Base-by-base conservation (phyloP, 371 early-diverging fungal genomes). In the Parasitella parasitica region DNA sequence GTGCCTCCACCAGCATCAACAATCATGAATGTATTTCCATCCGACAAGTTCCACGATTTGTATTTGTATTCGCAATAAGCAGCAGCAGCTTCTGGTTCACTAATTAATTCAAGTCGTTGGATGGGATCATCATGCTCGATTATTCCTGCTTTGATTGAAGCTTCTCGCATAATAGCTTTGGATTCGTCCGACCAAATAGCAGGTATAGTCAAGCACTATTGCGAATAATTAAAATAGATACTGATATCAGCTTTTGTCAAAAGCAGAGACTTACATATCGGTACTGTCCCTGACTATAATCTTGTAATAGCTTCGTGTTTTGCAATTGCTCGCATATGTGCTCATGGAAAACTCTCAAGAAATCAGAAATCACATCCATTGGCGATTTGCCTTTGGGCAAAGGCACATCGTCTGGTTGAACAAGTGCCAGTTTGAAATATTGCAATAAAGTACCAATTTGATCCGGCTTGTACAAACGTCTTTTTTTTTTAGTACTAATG, bases 361-460 rank as follows among this genome's bases (percentile, higher is more conserved):
- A 86, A 50, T 84, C 84, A 6, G 81, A 76, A 53, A 86, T 84
- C 18, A 81, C 83, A n/a, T 68, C 67, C 12, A 82, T 77, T 20
- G 79, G 73, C 22, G 77, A 81, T 22, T 83, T 70, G 18, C 73
- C 69, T 48, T 71, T 63, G 18, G 83, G 84, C 16, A 86, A 62
- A 39, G 85, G 80, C n/a, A 46, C 38, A 37, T 58, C 56, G 12
- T 57, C 56, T 35, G 48, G 35, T 38, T 49, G 52, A 36, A 63
- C 48, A 12, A 64, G 50, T 0, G 65, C 61, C 5, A 67, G 34
- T 52, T 71, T 66, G 56, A 69, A 66, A 18, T 69, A 66, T n/a
- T 61, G 70, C n/a, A 50, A 28, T 11, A 66, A 52, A 7, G 61
- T 61, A 41, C 66, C 66, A 35, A 43, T 53, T 61, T 66, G 61